phyloP scores from a whole-genome alignment of 441 rosid genomes.

The Adansonia madagascariensis region DNA sequence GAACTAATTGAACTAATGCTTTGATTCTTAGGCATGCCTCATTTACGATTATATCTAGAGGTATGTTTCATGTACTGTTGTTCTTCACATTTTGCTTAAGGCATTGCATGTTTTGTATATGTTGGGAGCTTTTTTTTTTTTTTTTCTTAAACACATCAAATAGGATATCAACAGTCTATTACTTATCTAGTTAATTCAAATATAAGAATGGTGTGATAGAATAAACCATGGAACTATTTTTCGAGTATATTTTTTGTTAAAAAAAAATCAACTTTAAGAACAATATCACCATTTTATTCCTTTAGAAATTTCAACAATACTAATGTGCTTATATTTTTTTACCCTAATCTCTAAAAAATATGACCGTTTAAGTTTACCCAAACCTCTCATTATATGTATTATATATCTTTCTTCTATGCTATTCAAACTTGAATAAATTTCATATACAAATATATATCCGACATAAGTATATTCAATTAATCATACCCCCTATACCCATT shows the following conservation, averaged over 20 bases:
- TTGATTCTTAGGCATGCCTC: constrained; percentile 35
- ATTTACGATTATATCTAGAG: constrained; percentile 50
- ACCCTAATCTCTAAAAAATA: no score
- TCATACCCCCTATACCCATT: no score
- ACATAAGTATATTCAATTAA: no score
- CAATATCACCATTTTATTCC: no score
- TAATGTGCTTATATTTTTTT: no score
- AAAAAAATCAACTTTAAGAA: not conserved
- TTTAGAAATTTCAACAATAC: no score
- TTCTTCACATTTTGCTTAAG: not conserved
- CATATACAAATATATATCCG: no score
- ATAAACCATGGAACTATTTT: no score
- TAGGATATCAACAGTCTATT: not conserved
- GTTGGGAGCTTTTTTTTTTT: not conserved
- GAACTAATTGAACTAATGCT: no score
- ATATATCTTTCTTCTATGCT: not conserved
- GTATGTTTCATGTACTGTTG: constrained; percentile 29
- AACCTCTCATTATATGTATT: not conserved
- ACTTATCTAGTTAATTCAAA: not conserved
- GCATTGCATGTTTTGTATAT: not conserved
- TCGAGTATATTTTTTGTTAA: no score
- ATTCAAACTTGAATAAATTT: no score
- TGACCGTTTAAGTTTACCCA: no score
- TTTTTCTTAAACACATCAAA: not conserved
- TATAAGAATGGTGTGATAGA: not conserved